Evolutionary conservation across 352 stramenopile species (phyloP).

Genomic region (Globisporangium canariense): DNA sequence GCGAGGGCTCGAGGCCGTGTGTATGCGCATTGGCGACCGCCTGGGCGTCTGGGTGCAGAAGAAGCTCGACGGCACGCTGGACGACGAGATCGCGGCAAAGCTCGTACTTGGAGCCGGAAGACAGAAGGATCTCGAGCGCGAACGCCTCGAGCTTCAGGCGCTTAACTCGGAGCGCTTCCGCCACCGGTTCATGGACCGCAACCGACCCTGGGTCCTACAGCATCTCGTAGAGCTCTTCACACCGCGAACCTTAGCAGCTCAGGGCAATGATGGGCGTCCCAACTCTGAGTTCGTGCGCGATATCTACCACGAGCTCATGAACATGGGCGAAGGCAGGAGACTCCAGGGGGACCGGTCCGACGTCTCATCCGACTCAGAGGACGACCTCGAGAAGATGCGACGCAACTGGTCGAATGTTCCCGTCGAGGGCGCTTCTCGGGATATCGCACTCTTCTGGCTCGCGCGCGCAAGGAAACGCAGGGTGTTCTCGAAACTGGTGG

Average conservation of each 20-base stretch:
- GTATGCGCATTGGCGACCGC: conserved; percentile 70
- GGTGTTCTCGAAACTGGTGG: conserved; percentile 88
- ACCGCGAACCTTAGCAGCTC: conserved; percentile 81
- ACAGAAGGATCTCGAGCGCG: conserved; percentile 93
- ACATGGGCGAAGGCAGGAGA: conserved; percentile 88
- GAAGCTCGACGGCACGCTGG: conserved; percentile 91
- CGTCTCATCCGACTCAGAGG: conserved; percentile 91
- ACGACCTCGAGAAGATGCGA: conserved; percentile 87
- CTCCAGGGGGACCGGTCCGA: conserved; percentile 88
- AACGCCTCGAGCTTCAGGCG: conserved; percentile 93
- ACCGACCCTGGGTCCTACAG: conserved; percentile 96
- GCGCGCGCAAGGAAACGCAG: conserved; percentile 90
- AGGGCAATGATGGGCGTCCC: conserved; percentile 64
- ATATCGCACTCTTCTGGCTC: conserved; percentile 93
- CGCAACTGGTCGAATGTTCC: conserved; percentile 84
- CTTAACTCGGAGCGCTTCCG: conserved; percentile 97
- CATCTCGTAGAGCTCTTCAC: conserved; percentile 96
- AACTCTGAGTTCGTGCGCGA: conserved; percentile 94
- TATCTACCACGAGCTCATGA: conserved; percentile 95
- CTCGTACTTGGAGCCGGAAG: conserved; percentile 92
- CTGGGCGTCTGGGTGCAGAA: conserved; percentile 91
- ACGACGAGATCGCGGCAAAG: conserved; percentile 95
- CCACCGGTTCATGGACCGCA: conserved; percentile 96
- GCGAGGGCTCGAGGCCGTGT: conserved; percentile 54
- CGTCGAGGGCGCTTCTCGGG: conserved; percentile 75